Evolutionary conservation across 257 asterid species (phyloP).

Genomic region (Cynanchum wilfordii): DNA sequence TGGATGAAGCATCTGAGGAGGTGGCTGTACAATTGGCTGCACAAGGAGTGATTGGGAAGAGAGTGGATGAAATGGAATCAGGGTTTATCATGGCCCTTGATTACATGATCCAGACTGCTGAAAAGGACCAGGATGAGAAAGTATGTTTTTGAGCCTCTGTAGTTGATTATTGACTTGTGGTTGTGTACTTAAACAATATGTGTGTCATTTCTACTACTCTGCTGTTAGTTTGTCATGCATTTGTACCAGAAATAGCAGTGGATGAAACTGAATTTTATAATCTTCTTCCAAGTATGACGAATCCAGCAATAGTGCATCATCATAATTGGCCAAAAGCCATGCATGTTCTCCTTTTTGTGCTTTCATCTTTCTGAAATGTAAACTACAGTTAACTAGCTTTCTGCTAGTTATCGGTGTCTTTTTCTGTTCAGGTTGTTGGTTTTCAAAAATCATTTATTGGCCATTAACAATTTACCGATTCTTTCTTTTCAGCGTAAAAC

Average conservation of each 20-base stretch:
- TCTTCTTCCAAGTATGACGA: not conserved
- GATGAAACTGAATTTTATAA: not conserved
- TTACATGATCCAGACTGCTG: conserved; percentile 93
- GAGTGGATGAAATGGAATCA: conserved; percentile 96
- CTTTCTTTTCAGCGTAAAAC: conserved; percentile 65
- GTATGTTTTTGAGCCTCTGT: conserved; percentile 25
- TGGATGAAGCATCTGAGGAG: conserved; percentile 89
- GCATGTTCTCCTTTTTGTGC: not conserved
- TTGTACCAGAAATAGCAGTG: not conserved
- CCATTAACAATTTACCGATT: conserved; percentile 14
- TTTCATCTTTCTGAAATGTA: not conserved
- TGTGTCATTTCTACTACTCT: not conserved
- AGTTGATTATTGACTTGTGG: not conserved
- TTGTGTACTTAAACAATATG: not conserved
- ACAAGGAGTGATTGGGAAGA: conserved; percentile 97
- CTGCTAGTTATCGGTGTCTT: conserved; percentile 4
- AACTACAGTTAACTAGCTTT: not conserved
- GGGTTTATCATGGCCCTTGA: conserved; percentile 96
- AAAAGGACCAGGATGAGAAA: conserved; percentile 78
- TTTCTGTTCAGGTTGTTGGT: conserved; percentile 13
- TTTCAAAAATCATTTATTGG: conserved; percentile 14
- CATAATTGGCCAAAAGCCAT: not conserved
- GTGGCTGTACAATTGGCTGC: conserved; percentile 89
- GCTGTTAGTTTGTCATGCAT: conserved; percentile 6
- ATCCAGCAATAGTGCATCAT: not conserved